Evolutionary conservation across 257 asterid genomes (phyloP).

Genomic region (Salvia hispanica): DNA sequence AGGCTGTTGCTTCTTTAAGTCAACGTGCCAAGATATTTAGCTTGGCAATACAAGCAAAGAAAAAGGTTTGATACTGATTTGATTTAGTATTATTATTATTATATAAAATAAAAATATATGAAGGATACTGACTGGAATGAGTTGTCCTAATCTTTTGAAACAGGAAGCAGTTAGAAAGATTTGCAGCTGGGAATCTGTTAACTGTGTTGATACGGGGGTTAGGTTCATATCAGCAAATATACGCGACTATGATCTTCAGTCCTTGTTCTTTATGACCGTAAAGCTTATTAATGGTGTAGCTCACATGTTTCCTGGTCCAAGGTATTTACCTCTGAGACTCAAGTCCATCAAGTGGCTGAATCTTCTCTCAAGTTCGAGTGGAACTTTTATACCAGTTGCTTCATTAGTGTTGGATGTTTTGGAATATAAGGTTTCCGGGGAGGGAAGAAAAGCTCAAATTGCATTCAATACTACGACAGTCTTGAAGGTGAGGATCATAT

Average conservation of each 20-base stretch:
- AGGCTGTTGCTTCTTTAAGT: slow-evolving; percentile 64
- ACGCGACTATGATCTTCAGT: slow-evolving; percentile 60
- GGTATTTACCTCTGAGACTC: slow-evolving; percentile 88
- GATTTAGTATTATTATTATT: too few species aligned
- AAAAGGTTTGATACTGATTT: slow-evolving; percentile 55
- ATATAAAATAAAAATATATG: background rate
- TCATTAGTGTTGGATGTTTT: slow-evolving; percentile 71
- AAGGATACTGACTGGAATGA: background rate
- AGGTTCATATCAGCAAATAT: slow-evolving; percentile 66
- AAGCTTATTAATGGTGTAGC: slow-evolving; percentile 78
- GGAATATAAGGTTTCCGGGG: slow-evolving; percentile 74
- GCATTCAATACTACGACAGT: slow-evolving; percentile 50
- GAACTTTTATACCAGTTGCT: slow-evolving; percentile 71
- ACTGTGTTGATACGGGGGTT: slow-evolving; percentile 88
- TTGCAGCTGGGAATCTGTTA: slow-evolving; percentile 87
- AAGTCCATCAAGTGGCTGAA: slow-evolving; percentile 91
- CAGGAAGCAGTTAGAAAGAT: slow-evolving; percentile 81
- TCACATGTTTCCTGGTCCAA: slow-evolving; percentile 75
- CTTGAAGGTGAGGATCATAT: slow-evolving; percentile 62
- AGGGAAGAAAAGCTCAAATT: slow-evolving; percentile 52
- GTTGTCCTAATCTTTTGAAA: slow-evolving; percentile 15
- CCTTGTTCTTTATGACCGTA: slow-evolving; percentile 53
- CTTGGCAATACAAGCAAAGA: slow-evolving; percentile 65
- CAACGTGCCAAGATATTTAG: slow-evolving; percentile 69
- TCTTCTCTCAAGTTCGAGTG: slow-evolving; percentile 69